Base-by-base conservation (phyloP, 75 land plant genomes). In the Larix kaempferi region DNA sequence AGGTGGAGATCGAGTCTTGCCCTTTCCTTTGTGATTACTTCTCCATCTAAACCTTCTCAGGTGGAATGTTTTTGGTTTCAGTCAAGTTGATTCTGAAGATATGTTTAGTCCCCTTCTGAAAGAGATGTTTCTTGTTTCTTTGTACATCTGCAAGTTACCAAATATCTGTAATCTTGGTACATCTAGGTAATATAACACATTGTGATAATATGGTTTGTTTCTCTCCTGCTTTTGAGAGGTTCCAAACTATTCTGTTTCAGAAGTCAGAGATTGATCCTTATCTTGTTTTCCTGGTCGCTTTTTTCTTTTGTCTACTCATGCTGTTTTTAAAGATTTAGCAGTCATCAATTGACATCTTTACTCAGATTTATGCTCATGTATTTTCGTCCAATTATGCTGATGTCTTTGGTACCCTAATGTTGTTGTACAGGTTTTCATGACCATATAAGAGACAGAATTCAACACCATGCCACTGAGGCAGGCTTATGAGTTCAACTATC, bases 371-470 rank as follows among this genome's bases (percentile, higher is more conserved):
- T 69, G 39, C 21, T 39, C 22, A 21, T 69, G 17, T 69, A 39
- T 37, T 69, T 67, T 69, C 6, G 2, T 44, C n/a, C 72, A 69
- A n/a, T 39, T 69, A 69, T 69, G 72, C 52, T 69, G 39, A 69
- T 35, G 10, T 35, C 10, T 69, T 69, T 37, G 44, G 17, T 19
- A 39, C 7, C 22, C n/a, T 39, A 22, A 6, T 69, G 23, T 37
- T 69, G 23, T 37, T 69, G 37, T 39, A 33, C 72, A 69, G 41
- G 41, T 69, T 69, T 39, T 39, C 39, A 19, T 66, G 5, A 37
- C 8, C 44, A 37, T 19, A 16, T 21, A 39, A n/a, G 52, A 16
- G 72, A 21, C 44, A 69, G 44, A 64, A 14, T 69, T 69, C 44
- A 69, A 21, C 23, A 69, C 72, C 39, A n/a, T 67, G 22, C 72